These are phyloP conservation scores for Auricularia auricula-judae DNA, from an alignment of 768 basidiomycete genomes.

Conservation along the genomic window DNA sequence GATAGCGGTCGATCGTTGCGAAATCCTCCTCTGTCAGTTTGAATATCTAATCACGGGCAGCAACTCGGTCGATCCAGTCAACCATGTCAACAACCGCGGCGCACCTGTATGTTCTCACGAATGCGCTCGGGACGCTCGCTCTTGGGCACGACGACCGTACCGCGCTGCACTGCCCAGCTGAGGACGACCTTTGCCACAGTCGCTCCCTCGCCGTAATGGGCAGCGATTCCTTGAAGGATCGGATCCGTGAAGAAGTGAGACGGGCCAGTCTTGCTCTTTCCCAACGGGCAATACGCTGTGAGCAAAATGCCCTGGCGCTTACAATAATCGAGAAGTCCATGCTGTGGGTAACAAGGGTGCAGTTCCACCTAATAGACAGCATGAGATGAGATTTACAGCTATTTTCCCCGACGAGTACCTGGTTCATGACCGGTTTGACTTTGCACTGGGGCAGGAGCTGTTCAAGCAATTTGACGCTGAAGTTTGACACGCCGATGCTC, in stretches of 20 bases:
- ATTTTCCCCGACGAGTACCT: conserved; percentile 35
- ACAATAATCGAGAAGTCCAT: conserved; percentile 44
- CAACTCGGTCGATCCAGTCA: not conserved
- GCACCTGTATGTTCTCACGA: conserved; percentile 10
- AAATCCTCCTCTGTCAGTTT: conserved; percentile 10
- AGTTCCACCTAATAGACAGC: conserved; percentile 27
- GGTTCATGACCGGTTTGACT: conserved; percentile 56
- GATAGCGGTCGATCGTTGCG: conserved; percentile 7
- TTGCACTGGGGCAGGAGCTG: conserved; percentile 27
- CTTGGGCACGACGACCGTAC: conserved; percentile 14
- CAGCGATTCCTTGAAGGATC: conserved; percentile 22
- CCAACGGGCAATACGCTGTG: conserved; percentile 46
- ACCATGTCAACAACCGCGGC: not conserved
- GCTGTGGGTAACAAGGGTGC: conserved; percentile 61
- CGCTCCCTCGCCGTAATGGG: conserved; percentile 26
- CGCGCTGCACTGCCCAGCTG: conserved; percentile 13
- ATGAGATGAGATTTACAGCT: not conserved
- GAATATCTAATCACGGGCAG: conserved; percentile 7
- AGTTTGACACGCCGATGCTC: conserved; percentile 48
- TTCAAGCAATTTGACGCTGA: conserved; percentile 33
- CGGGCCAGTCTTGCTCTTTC: conserved; percentile 6
- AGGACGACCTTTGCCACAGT: conserved; percentile 21
- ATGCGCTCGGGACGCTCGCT: conserved; percentile 2
- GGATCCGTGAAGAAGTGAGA: conserved; percentile 24
- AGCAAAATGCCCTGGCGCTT: conserved; percentile 48